phyloP scores from a whole-genome alignment of 306 rosid species.

The Gillenia trifoliata region DNA sequence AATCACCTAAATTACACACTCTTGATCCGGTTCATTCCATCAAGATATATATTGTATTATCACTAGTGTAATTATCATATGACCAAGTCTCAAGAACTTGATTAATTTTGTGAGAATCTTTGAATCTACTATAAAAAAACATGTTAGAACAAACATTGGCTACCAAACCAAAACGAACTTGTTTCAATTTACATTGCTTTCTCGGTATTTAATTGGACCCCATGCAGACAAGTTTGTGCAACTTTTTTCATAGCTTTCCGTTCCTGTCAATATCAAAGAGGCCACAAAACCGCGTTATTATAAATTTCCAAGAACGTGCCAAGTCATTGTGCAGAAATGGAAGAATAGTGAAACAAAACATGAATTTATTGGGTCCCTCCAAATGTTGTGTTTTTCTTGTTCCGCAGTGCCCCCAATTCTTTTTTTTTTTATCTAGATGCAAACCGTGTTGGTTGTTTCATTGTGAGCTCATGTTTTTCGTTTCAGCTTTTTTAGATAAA shows the following conservation, averaged over 20 bases:
- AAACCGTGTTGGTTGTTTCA: constrained; percentile 9
- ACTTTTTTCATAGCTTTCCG: neutral
- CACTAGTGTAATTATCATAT: neutral
- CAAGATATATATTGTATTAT: no score
- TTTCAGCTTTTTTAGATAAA: no score
- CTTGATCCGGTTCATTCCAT: neutral
- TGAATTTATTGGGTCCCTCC: neutral
- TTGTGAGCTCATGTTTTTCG: neutral
- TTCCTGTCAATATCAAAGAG: neutral
- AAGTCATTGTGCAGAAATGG: constrained; percentile 19
- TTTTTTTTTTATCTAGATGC: neutral
- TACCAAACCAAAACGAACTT: neutral
- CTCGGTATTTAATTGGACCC: neutral
- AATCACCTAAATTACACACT: neutral
- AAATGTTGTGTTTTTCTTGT: neutral
- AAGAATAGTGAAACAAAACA: neutral
- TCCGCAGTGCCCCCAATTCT: neutral
- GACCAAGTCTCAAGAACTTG: neutral
- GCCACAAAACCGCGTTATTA: neutral
- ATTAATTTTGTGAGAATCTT: neutral
- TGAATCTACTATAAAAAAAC: neutral
- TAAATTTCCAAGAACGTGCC: constrained; percentile 32
- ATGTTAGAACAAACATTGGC: neutral
- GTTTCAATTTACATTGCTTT: neutral
- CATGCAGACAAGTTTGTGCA: neutral